Evolutionary conservation across 257 asterid species (phyloP), one percentile per base, ranked within the genome.

Genomic region (Lycium barbarum): DNA sequence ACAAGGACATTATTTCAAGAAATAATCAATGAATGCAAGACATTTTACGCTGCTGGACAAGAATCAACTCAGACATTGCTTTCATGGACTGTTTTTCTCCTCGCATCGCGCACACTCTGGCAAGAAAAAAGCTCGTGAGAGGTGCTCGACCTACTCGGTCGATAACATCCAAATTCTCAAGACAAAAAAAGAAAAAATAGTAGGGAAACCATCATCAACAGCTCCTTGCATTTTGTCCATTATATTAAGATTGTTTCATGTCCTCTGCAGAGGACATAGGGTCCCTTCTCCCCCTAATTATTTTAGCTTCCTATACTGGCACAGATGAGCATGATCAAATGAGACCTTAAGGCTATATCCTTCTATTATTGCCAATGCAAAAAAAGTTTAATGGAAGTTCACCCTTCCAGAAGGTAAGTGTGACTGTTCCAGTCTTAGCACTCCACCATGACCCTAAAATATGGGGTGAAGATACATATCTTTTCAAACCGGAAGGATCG

Each of bases 41-140:
- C 90, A 6, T 93, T 93, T 76, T 92, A 93, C 83, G 74, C 89
- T 47, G 92, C 92, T 3, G 97, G 95, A 47, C 94, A 93, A 35
- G 95, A 89, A 86, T 90, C 94, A 8, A 88, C 94, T 11, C 86
- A 72, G 80, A 80, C 89, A 79, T 83, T 91, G 40, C 88, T 92
- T 0, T 79, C 90, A 26, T 92, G 94, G 95, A 58, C 84, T 47
- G 62, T 88, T 22, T 80, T 93, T 53, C 92, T 92, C n/a, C n/a
- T n/a, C n/a, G n/a, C n/a, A n/a, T n/a, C n/a, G n/a, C 90, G 22
- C 88, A 93, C 89, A 79, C 92, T 3, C 10, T 92, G 94, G 95
- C 97, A 93, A 84, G 92, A n/a, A 92, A 15, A 89, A 85, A 81
- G 94, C 94, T 47, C 86, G 88, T 54, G 62, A 5, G 90, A 88